phyloP scores from a whole-genome alignment of 805 yeast species.

The Ogataea ramenticola region DNA sequence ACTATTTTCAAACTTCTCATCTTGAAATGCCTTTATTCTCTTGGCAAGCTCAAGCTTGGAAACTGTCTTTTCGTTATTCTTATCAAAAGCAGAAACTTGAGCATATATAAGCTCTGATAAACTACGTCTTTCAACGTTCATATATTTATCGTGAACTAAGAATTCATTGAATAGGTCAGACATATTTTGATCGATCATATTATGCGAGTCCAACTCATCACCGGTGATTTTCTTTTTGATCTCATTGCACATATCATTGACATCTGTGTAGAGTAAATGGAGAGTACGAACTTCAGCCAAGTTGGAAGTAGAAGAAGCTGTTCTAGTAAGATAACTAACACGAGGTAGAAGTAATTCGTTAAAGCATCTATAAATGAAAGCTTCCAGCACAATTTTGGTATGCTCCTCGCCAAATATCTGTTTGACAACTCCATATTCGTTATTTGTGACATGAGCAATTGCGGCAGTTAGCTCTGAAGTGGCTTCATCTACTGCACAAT shows the following conservation, averaged over 20 bases:
- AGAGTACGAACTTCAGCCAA: slow-evolving; percentile 72
- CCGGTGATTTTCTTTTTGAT: slow-evolving; percentile 52
- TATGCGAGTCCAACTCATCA: slow-evolving; percentile 36
- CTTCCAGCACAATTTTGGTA: slow-evolving; percentile 56
- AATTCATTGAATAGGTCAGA: slow-evolving; percentile 70
- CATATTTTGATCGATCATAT: slow-evolving; percentile 61
- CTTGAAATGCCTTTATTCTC: slow-evolving; percentile 23
- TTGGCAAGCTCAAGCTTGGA: slow-evolving; percentile 25
- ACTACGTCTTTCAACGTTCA: slow-evolving; percentile 62
- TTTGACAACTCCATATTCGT: slow-evolving; percentile 66
- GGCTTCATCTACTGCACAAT: slow-evolving; percentile 41
- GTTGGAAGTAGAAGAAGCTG: slow-evolving; percentile 54
- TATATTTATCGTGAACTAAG: slow-evolving; percentile 59
- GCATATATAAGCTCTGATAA: slow-evolving; percentile 47
- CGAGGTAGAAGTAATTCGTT: slow-evolving; percentile 61
- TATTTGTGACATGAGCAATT: slow-evolving; percentile 49
- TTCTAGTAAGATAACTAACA: slow-evolving; percentile 50
- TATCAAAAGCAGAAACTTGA: slow-evolving; percentile 38
- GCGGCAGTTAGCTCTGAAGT: slow-evolving; percentile 49
- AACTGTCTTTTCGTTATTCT: slow-evolving; percentile 29
- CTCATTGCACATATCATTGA: slow-evolving; percentile 55
- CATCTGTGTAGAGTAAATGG: slow-evolving; percentile 54
- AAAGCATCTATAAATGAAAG: slow-evolving; percentile 68
- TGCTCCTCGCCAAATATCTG: slow-evolving; percentile 56
- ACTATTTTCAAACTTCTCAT: slow-evolving; percentile 33